Evolutionary conservation across 257 asterid species (phyloP).

Genomic region (Perilla frutescens): DNA sequence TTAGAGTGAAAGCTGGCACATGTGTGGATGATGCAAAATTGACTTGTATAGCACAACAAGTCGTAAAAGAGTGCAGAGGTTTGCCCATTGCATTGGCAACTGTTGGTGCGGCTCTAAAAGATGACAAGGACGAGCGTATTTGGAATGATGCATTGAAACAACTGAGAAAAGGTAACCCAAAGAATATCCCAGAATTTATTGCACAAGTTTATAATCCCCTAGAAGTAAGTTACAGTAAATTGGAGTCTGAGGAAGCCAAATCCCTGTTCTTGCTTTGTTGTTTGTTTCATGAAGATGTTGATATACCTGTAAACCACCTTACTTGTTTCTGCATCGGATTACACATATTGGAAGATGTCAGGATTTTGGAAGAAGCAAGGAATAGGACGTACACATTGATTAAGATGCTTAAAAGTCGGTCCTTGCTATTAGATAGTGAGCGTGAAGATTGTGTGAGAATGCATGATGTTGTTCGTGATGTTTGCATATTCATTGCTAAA

Average conservation of each 20-base stretch:
- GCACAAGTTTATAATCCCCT: neutral
- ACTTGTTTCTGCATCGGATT: neutral
- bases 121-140: neutral
- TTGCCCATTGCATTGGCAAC: neutral
- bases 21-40: neutral
- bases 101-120: constrained; percentile 4
- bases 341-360: neutral
- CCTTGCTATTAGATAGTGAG: neutral
- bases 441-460: neutral
- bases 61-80: neutral
- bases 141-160: neutral
- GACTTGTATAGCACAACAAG: neutral
- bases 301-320: neutral
- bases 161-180: neutral
- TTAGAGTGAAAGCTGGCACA: neutral
- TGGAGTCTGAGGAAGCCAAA: neutral
- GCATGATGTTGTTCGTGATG: neutral
- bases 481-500: neutral
- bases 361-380: neutral
- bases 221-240: neutral
- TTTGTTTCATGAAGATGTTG: neutral
- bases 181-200: neutral
- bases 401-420: neutral
- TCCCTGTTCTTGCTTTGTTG: neutral
- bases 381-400: neutral